Base-by-base conservation (phyloP, 1,284 basidiomycete species). In the Ceratobasidium papillatum region DNA sequence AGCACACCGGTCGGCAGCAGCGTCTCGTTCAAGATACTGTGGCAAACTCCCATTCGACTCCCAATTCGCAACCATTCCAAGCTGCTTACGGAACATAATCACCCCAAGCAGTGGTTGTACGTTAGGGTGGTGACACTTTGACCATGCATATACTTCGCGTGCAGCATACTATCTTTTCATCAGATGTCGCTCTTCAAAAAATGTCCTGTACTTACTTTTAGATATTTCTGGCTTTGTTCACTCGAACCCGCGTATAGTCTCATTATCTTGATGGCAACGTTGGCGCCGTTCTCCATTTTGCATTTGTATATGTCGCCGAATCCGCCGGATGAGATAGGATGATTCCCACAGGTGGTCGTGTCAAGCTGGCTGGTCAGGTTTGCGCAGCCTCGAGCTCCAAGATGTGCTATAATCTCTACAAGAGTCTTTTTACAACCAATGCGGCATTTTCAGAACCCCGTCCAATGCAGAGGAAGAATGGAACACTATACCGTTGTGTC, bases 191-290 rank as follows among this genome's bases (percentile, higher is more conserved):
- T 27, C 1, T 19, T 1, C 1, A 8, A 11, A 12, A n/a, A 22
- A 30, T 4, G 17, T 8, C 17, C 25, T 11, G 12, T n/a, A 12
- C 25, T 32, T n/a, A 56, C 54, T 27, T 56, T 56, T 11, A 56
- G 11, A 12, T 22, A 34, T 34, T 56, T 56, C 25, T 30, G 54
- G 25, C 32, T 9, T 22, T 32, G 25, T 9, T 56, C 25, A 8
- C 54, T 3, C 3, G 30, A 56, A 19, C 17, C 17, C 22, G 30
- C 17, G 22, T 22, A 11, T 12, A 56, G 8, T 19, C 52, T 56
- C 52, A 56, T 56, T 19, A 25, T 56, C n/a, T 61, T 61, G 36
- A 61, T 61, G 2, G 58, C 58, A 11, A 61, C 36, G 17, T 41
- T 38, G 3, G 58, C 19, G 14, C 58, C 58, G n/a, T 38, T 7